phyloP scores from a whole-genome alignment of 2,329 filamentous ascomycete genomes.

The Ophiostoma triangulosporum region DNA sequence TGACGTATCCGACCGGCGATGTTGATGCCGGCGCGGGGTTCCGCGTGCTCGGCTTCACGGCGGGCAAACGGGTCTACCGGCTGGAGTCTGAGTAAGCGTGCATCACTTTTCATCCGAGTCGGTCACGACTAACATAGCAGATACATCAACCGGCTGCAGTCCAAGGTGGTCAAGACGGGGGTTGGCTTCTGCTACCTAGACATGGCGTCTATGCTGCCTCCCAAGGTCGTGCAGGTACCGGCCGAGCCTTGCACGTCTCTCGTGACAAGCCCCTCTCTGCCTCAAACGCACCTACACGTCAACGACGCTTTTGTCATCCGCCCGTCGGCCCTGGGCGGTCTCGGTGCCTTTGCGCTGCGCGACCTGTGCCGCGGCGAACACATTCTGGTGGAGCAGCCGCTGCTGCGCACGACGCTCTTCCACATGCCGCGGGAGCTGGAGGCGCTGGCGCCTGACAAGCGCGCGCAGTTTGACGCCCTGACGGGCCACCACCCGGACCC shows the following conservation, averaged over 20 bases:
- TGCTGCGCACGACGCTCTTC: constrained; percentile 22
- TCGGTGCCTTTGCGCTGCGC: constrained; percentile 32
- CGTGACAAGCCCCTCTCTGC: background rate
- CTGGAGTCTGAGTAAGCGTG: constrained; percentile 5
- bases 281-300: background rate
- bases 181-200: constrained; percentile 11
- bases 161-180: constrained; percentile 6
- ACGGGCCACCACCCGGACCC: constrained; percentile 17
- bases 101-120: background rate
- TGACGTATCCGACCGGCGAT: constrained; percentile 4
- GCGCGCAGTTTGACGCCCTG: constrained; percentile 24
- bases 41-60: background rate
- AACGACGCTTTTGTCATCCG: constrained; percentile 30
- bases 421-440: constrained; percentile 24
- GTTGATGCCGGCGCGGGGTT: background rate
- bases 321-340: constrained; percentile 28
- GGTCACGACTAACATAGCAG: background rate
- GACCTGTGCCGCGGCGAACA: constrained; percentile 25
- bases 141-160: background rate
- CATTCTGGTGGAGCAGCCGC: constrained; percentile 32
- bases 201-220: constrained; percentile 4
- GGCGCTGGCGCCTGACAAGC: constrained; percentile 20
- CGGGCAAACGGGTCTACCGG: constrained; percentile 11
- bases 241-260: background rate
- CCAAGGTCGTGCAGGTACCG: background rate